These are phyloP conservation scores for Venturia asperata DNA, from an alignment of 2,329 filamentous ascomycete genomes.

Conservation along the genomic window DNA sequence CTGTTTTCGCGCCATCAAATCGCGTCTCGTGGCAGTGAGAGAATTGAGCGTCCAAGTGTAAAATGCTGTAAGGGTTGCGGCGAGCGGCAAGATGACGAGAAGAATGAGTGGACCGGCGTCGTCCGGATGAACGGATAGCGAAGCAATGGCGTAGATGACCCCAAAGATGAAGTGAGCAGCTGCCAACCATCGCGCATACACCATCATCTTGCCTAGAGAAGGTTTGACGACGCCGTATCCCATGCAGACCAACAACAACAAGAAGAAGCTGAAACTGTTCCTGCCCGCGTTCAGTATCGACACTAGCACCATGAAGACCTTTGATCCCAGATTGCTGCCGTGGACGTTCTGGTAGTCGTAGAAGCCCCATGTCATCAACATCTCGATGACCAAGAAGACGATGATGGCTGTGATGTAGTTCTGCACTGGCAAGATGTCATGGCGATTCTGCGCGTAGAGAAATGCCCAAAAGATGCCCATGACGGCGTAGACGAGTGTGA, in stretches of 20 bases:
- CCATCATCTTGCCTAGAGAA: slow-evolving; percentile 86
- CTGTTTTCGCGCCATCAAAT: slow-evolving; percentile 90
- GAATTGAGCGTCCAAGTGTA: slow-evolving; percentile 99
- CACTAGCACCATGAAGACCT: slow-evolving; percentile 83
- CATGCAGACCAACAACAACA: slow-evolving; percentile 97
- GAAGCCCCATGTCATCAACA: slow-evolving; percentile 98
- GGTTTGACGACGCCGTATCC: slow-evolving; percentile 97
- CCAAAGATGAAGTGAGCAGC: slow-evolving; percentile 93
- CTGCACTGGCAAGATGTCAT: slow-evolving; percentile 92
- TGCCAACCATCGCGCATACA: slow-evolving; percentile 83
- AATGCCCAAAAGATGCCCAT: slow-evolving; percentile 87
- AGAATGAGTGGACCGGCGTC: slow-evolving; percentile 83
- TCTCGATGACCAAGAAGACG: slow-evolving; percentile 87
- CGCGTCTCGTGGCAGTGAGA: slow-evolving; percentile 89
- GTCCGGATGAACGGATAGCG: slow-evolving; percentile 81
- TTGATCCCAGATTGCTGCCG: slow-evolving; percentile 74
- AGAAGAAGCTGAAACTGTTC: slow-evolving; percentile 97
- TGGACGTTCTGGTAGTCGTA: slow-evolving; percentile 94
- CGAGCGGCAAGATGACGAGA: slow-evolving; percentile 85
- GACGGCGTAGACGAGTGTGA: slow-evolving; percentile 88
- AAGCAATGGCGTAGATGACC: slow-evolving; percentile 85
- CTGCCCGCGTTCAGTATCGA: slow-evolving; percentile 85
- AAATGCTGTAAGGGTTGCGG: slow-evolving; percentile 87
- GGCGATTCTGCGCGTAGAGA: slow-evolving; percentile 86
- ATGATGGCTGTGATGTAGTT: slow-evolving; percentile 99